Conservation (phyloP, 1,139 yeast genomes). For the Insectozyma bohioensis region DNA sequence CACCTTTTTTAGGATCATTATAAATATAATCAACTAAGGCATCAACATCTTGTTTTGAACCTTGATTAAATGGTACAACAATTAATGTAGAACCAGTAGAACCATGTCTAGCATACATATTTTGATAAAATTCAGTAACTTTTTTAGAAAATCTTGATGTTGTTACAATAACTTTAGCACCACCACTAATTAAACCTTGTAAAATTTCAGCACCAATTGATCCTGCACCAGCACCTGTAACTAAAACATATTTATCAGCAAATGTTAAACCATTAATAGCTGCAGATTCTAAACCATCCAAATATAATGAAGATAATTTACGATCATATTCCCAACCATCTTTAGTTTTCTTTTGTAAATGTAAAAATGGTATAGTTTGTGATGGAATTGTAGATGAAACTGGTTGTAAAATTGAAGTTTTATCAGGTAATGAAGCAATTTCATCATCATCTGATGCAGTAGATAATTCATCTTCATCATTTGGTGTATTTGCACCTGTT, state of each 20-base stretch:
- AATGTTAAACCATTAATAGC: constrained; percentile 91
- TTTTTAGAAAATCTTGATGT: constrained; percentile 93
- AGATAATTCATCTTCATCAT: constrained; percentile 48
- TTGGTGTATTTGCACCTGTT: constrained; percentile 39
- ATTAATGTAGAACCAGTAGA: constrained; percentile 87
- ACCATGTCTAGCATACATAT: constrained; percentile 89
- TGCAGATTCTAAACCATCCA: constrained; percentile 89
- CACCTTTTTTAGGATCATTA: constrained; percentile 78
- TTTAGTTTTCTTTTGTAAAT: constrained; percentile 73
- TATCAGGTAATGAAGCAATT: constrained; percentile 79
- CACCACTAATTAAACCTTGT: constrained; percentile 94
- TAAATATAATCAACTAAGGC: constrained; percentile 84
- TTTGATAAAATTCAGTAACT: constrained; percentile 94
- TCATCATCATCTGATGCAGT: constrained; percentile 55
- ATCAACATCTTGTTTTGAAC: constrained; percentile 90
- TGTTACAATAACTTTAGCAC: constrained; percentile 95
- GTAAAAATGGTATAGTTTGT: constrained; percentile 93
- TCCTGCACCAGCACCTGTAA: constrained; percentile 99
- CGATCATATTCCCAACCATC: constrained; percentile 88
- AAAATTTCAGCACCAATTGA: constrained; percentile 97
- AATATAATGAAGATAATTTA: constrained; percentile 69
- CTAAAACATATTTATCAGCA: constrained; percentile 82
- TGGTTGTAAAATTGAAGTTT: constrained; percentile 66
- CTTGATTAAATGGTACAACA: constrained; percentile 98
- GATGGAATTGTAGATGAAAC: constrained; percentile 73